phyloP scores from a whole-genome alignment of 1,284 basidiomycete genomes.

The Neonothopanus nambi region DNA sequence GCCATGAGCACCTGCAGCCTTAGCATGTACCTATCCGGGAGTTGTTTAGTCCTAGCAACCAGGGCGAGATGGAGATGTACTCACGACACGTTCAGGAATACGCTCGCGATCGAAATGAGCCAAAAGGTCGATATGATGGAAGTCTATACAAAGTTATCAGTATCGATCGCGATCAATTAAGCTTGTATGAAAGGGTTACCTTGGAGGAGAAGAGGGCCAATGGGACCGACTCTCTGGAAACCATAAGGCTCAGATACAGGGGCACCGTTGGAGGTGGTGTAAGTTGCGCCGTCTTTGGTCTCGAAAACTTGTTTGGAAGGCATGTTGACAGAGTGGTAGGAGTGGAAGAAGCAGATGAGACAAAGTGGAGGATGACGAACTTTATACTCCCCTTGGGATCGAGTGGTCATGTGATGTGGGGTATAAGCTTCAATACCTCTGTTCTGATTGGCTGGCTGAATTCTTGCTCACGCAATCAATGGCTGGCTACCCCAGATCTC shows the following conservation, averaged over 20 bases:
- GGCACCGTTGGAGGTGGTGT: slow-evolving; percentile 86
- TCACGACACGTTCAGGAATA: slow-evolving; percentile 91
- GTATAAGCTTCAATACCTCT: not conserved
- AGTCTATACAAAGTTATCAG: slow-evolving; percentile 48
- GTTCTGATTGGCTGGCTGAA: slow-evolving; percentile 12
- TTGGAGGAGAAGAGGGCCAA: slow-evolving; percentile 86
- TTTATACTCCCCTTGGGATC: not conserved
- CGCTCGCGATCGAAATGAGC: slow-evolving; percentile 93
- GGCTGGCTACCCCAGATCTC: too few relatives aligned
- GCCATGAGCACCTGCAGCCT: slow-evolving; percentile 91
- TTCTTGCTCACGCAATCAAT: too few relatives aligned
- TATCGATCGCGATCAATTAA: slow-evolving; percentile 4
- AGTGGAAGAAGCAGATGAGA: not conserved
- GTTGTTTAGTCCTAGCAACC: not conserved
- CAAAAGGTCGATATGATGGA: slow-evolving; percentile 86
- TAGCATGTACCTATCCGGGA: slow-evolving; percentile 69
- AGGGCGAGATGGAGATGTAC: slow-evolving; percentile 24
- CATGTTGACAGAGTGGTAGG: slow-evolving; percentile 41
- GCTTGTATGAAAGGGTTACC: slow-evolving; percentile 40
- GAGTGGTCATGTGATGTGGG: slow-evolving; percentile 13
- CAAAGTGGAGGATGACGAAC: not conserved
- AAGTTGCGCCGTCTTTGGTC: slow-evolving; percentile 59
- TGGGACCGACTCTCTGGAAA: slow-evolving; percentile 70
- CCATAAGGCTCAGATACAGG: slow-evolving; percentile 74
- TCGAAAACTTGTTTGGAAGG: slow-evolving; percentile 62